phyloP scores from a whole-genome alignment of 2,329 filamentous ascomycete species.

The Aureobasidium uvarum region DNA sequence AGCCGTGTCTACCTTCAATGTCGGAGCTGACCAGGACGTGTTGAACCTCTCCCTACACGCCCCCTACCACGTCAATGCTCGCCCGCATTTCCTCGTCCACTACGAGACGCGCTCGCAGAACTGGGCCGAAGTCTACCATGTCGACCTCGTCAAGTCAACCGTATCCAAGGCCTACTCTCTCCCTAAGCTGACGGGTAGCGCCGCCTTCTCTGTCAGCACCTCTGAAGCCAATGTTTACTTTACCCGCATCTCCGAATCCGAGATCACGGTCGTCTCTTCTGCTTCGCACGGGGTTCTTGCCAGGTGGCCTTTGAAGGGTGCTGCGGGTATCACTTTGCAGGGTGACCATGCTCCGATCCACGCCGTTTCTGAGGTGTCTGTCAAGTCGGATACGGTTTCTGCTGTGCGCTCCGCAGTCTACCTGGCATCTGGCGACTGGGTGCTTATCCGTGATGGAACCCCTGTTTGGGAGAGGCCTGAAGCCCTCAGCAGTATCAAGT shows the following conservation, averaged over 20 bases:
- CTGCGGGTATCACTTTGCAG: slow-evolving; percentile 30
- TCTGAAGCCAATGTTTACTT: slow-evolving; percentile 84
- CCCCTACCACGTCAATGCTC: slow-evolving; percentile 67
- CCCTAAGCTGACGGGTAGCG: slow-evolving; percentile 66
- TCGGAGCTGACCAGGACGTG: slow-evolving; percentile 42
- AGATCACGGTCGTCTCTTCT: slow-evolving; percentile 72
- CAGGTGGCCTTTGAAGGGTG: slow-evolving; percentile 63
- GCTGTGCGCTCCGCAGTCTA: slow-evolving; percentile 76
- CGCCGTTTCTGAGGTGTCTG: slow-evolving; percentile 77
- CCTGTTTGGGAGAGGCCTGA: slow-evolving; percentile 78
- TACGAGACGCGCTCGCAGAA: slow-evolving; percentile 68
- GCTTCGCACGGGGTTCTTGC: slow-evolving; percentile 72
- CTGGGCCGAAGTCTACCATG: slow-evolving; percentile 82
- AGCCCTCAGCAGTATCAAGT: slow-evolving; percentile 73
- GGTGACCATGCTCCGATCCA: slow-evolving; percentile 53
- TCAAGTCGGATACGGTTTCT: slow-evolving; percentile 64
- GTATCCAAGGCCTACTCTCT: slow-evolving; percentile 78
- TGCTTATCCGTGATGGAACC: slow-evolving; percentile 78
- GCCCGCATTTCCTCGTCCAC: slow-evolving; percentile 82
- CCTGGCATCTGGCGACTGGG: slow-evolving; percentile 68
- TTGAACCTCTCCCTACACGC: slow-evolving; percentile 66
- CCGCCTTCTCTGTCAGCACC: slow-evolving; percentile 76
- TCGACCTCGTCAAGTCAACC: slow-evolving; percentile 66
- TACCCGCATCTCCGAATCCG: slow-evolving; percentile 72
- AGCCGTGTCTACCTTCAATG: slow-evolving; percentile 44